Evolutionary conservation across 2,329 filamentous ascomycete genomes (phyloP), one percentile per base, ranked within the genome.

Genomic region (Ophiocordyceps camponoti-floridani): DNA sequence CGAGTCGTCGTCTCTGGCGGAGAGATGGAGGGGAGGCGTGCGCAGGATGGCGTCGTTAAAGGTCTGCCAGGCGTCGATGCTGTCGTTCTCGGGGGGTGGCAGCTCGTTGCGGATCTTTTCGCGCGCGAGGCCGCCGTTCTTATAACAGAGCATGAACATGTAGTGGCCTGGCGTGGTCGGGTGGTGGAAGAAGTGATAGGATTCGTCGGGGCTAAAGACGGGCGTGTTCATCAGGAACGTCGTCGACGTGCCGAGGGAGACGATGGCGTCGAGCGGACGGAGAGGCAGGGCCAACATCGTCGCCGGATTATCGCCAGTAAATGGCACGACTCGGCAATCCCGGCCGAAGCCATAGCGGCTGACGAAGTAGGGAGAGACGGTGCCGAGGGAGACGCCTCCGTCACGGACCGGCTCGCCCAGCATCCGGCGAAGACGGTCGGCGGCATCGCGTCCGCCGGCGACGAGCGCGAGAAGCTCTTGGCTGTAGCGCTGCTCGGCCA

Each of bases 121-220:
- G 41, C 91, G 82, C 2, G 91, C 89, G 1, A 96, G 77, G 2
- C 87, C 87, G 52, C 91, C 91, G 64, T 98, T 98, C 66, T 96
- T 96, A 70, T 96, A 98, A 72, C 91, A 98, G 33, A 98, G 77
- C 91, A 98, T 98, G 65, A 98, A 96, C 91, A 98, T 96, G 73
- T 94, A 95, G 48, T 95, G 75, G 1, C 84, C 86, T 0, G 79
- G 68, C 1, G 86, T 94, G 41, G 87, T 91, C 1, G 91, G 91
- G 62, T 96, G 88, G 67, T 95, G 94, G 75, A 96, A 93, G 70
- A 96, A 94, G 67, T 98, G 91, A 57, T 94, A 94, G 7, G 83
- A 77, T 3, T 86, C 84, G 57, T 95, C 82, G 2, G 91, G 86
- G 59, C 81, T 81, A 71, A 94, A 96, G 54, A 76, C 72, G n/a